Base-by-base conservation (phyloP, 2,329 filamentous ascomycete genomes). In the Pleoardoris graminearum region DNA sequence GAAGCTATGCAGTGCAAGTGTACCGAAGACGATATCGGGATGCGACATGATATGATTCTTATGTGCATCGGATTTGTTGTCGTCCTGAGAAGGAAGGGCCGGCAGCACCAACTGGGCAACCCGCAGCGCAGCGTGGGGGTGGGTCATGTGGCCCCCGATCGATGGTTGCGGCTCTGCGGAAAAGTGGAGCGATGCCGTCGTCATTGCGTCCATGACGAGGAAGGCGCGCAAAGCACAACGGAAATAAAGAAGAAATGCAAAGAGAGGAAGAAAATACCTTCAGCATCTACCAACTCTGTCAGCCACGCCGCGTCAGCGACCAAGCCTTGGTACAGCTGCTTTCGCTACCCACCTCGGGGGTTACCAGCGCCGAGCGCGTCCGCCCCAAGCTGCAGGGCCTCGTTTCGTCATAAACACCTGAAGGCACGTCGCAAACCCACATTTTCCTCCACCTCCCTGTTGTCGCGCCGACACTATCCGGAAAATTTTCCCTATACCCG, bases 401-500 rank as follows among this genome's bases (percentile, higher is more conserved):
- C 45, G 38, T 53, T 41, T 49, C 45, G 51, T 53, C 51, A 53
- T 53, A 23, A 19, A 39, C 33, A 45, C 33, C n/a, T n/a, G n/a
- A n/a, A n/a, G n/a, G n/a, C n/a, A n/a, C n/a, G n/a, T 33, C 17
- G 11, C 38, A 44, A 45, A 21, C 16, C 50, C 41, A 44, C 50
- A 38, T 25, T 44, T 51, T 27, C 50, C 19, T 38, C 19, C 35
- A 37, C 49, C 36, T 47, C 36, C 53, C 38, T 39, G 21, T 22
- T 33, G 8, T 14, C 48, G 10, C 42, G 29, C 41, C 53, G 37
- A 50, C 32, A 33, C 41, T 45, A 43, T 19, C 54, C 55, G 55
- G 55, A 57, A 54, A 52, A 57, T 41, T 57, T 50, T 45, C 16
- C 32, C 22, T 43, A 30, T 14, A 16, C 47, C 29, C 35, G 41